Conservation (phyloP, 2,329 filamentous ascomycete genomes). For the Fusarium sp. region DNA sequence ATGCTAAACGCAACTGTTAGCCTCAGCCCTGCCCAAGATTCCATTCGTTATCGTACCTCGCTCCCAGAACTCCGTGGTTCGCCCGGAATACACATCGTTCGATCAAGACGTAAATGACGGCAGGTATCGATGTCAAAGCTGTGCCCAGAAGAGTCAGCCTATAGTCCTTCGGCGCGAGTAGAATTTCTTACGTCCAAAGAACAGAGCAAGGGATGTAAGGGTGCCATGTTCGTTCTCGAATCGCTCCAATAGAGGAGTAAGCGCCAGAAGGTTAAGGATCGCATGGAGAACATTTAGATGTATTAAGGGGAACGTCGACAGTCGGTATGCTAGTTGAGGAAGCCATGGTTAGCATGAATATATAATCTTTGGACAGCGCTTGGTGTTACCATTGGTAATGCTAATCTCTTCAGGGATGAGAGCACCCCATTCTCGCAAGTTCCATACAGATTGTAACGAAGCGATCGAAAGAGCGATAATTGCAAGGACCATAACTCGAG, state of each 20-base stretch:
- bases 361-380: background rate
- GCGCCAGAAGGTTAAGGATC: conserved; percentile 81
- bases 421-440: conserved; percentile 82
- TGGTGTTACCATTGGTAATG: conserved; percentile 73
- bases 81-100: conserved; percentile 80
- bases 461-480: conserved; percentile 76
- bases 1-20: conserved; percentile 68
- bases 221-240: conserved; percentile 96
- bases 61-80: conserved; percentile 84
- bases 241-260: conserved; percentile 90
- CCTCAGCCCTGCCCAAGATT: background rate
- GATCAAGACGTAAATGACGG: conserved; percentile 82
- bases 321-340: conserved; percentile 79
- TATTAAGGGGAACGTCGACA: conserved; percentile 93
- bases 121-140: conserved; percentile 87
- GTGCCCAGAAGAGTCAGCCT: conserved; percentile 31
- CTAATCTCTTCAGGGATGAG: conserved; percentile 83
- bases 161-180: background rate
- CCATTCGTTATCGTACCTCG: conserved; percentile 72
- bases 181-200: conserved; percentile 85
- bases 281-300: conserved; percentile 87
- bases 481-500: conserved; percentile 76
- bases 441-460: conserved; percentile 78
- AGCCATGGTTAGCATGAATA: conserved; percentile 16
- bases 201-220: conserved; percentile 86